A percentile compares a stretch with the other conserved stretches of the same genome.
phyloP scores from a whole-genome alignment of 495 filamentous ascomycete species.

The Aspergillus ostianus region DNA sequence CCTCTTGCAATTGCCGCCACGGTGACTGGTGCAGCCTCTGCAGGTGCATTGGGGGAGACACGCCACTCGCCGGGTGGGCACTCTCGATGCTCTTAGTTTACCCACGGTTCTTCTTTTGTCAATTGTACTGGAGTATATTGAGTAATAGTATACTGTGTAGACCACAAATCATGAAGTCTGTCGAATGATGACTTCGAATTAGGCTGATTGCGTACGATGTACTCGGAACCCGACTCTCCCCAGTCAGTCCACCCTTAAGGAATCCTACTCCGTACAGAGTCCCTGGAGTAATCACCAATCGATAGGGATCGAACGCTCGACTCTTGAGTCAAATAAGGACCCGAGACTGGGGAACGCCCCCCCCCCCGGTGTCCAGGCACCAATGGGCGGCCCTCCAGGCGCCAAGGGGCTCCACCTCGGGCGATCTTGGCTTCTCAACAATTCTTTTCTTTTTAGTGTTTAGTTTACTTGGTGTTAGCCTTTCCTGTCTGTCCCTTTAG shows the following conservation, averaged over 20 bases:
- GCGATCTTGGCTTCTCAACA: slow-evolving; percentile 19
- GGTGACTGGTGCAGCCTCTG: background rate
- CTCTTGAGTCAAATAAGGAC: background rate
- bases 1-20: background rate
- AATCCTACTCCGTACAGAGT: too few species aligned
- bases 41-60: too few species aligned
- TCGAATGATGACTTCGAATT: too few species aligned
- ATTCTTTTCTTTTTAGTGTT: slow-evolving; percentile 5
- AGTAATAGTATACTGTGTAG: too few species aligned
- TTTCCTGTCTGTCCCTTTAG: background rate
- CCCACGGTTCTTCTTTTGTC: background rate
- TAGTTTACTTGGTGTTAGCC: background rate
- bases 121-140: too few species aligned
- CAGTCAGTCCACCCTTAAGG: background rate
- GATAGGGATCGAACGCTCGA: too few species aligned
- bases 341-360: background rate
- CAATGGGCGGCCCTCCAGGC: too few species aligned
- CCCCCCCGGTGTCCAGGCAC: too few species aligned
- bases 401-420: background rate
- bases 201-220: too few species aligned
- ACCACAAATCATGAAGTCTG: too few species aligned
- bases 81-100: background rate
- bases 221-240: background rate
- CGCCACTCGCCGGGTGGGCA: too few species aligned
- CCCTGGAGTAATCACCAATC: too few species aligned